Percentiles rank a stretch among this genome's conserved stretches.
Evolutionary conservation across 192 early-diverging fungal species (phyloP).

Genomic region (Linnemannia elongata): DNA sequence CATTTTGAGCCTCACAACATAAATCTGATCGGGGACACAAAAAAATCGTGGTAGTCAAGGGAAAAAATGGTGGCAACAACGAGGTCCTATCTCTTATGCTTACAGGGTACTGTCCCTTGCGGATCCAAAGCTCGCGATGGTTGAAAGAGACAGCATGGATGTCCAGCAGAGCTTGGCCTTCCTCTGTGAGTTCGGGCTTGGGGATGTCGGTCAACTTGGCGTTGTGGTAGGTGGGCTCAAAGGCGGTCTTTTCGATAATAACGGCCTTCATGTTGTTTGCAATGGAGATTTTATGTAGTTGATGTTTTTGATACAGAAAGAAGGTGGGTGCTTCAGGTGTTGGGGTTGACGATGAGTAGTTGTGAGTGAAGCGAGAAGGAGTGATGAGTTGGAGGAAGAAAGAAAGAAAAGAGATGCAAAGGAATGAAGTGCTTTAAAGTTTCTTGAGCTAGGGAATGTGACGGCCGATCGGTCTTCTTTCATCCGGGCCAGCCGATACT

Average conservation of each 20-base stretch:
- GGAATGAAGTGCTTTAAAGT: not conserved
- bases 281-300: not conserved
- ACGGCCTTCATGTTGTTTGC: conserved; percentile 32
- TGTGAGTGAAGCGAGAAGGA: not conserved
- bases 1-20: not conserved
- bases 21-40: not conserved
- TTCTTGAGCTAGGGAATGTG: not conserved
- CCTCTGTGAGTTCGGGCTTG: conserved; percentile 15
- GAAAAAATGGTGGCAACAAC: not conserved
- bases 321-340: not conserved
- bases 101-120: conserved; percentile 69
- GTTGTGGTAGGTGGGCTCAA: conserved; percentile 28
- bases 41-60: not conserved
- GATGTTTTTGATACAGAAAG: not conserved
- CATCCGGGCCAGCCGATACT: not conserved
- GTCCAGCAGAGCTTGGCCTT: conserved; percentile 30
- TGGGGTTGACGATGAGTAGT: not conserved
- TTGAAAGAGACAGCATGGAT: conserved; percentile 46
- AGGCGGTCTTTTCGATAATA: conserved; percentile 26
- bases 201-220: conserved; percentile 35
- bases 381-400: not conserved
- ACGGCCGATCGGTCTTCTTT: conserved; percentile 4
- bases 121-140: conserved; percentile 56
- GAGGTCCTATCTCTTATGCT: not conserved
- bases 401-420: not conserved